Percentiles rank a stretch among this genome's conserved stretches.
These are phyloP conservation scores for Paecilomyces fulvus DNA, from an alignment of 2,329 filamentous ascomycete genomes.

Conservation along the genomic window DNA sequence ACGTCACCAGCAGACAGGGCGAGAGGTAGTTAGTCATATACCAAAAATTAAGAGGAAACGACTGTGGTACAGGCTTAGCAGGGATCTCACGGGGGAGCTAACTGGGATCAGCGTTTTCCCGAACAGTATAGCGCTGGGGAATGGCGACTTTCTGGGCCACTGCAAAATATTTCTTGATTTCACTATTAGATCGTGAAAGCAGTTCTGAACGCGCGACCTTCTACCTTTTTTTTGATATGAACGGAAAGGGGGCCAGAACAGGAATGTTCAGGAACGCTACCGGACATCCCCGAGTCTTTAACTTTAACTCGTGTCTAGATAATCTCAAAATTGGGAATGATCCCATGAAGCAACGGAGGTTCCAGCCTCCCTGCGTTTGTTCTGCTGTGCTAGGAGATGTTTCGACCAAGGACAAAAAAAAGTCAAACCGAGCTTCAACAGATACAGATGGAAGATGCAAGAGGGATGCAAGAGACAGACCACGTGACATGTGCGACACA, in stretches of 20 bases:
- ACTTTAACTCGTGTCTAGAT: not conserved
- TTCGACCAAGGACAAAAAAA: not conserved
- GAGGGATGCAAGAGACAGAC: not conserved
- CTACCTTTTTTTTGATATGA: not conserved
- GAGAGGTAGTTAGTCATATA: not conserved
- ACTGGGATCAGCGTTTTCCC: not conserved
- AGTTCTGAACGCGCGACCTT: not conserved
- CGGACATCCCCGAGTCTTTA: not conserved
- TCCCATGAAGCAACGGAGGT: not conserved
- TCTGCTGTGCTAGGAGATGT: not conserved
- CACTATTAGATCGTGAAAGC: not conserved
- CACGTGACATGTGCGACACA: not conserved
- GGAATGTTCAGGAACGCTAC: not conserved
- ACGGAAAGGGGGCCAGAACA: not conserved
- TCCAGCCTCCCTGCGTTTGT: not conserved
- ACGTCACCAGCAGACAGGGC: not conserved
- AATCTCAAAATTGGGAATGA: not conserved
- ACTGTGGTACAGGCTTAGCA: not conserved
- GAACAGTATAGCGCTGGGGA: not conserved
- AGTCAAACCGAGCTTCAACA: not conserved
- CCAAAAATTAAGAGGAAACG: not conserved
- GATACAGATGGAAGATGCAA: not conserved
- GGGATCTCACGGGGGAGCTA: not conserved
- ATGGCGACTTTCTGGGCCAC: not conserved
- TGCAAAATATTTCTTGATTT: not conserved